A percentile compares a stretch with the other conserved stretches of the same genome.
These are phyloP conservation scores for Camillea tinctor DNA, from an alignment of 2,329 filamentous ascomycete genomes.

Conservation along the genomic window DNA sequence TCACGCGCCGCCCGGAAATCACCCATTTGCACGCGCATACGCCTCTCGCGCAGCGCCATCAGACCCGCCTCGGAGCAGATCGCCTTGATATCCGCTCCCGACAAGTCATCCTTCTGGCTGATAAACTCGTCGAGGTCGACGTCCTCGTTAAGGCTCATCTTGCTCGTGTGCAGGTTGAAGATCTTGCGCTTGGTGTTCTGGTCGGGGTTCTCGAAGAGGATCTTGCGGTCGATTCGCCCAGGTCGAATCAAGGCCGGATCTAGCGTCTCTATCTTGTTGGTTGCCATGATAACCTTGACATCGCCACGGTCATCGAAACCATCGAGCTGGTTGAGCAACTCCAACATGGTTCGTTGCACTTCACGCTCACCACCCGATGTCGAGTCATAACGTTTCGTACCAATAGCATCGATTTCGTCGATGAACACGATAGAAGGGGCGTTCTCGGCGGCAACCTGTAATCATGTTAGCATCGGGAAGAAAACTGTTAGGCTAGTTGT, in stretches of 20 bases:
- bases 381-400: constrained; percentile 97
- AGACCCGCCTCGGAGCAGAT: constrained; percentile 97
- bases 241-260: constrained; percentile 95
- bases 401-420: constrained; percentile 98
- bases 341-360: constrained; percentile 97
- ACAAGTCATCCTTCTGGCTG: constrained; percentile 95
- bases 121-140: constrained; percentile 99
- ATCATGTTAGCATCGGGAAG: constrained; percentile 32
- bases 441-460: constrained; percentile 85
- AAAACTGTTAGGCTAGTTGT: no score
- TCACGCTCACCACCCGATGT: constrained; percentile 96
- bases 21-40: constrained; percentile 98
- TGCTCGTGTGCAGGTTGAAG: constrained; percentile 95
- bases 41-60: constrained; percentile 87
- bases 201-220: constrained; percentile 67
- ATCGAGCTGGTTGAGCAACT: constrained; percentile 96
- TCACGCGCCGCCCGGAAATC: constrained; percentile 93
- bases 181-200: constrained; percentile 97
- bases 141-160: constrained; percentile 95
- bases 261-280: constrained; percentile 98
- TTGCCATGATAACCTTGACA: constrained; percentile 99
- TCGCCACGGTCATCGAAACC: constrained; percentile 98
- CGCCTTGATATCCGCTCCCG: constrained; percentile 96
- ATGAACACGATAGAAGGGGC: constrained; percentile 98
- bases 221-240: constrained; percentile 98